These are phyloP conservation scores for Lactarius indigo DNA, from an alignment of 768 basidiomycete genomes.

Conservation along the genomic window DNA sequence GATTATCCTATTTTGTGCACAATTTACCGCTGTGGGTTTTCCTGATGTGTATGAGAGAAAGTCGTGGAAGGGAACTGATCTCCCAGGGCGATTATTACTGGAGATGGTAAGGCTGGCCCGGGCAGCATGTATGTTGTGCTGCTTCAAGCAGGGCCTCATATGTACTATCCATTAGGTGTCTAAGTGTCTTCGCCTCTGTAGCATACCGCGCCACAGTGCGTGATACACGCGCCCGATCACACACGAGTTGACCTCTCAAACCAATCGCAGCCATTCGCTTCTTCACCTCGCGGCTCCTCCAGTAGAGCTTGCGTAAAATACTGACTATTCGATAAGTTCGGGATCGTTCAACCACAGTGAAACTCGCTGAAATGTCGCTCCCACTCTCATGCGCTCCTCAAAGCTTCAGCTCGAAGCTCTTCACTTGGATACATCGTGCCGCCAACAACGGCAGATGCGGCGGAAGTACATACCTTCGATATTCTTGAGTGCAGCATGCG, in stretches of 20 bases:
- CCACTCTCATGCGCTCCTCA: not conserved
- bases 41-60: not conserved
- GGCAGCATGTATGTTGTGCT: not conserved
- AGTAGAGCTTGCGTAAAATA: not conserved
- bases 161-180: not conserved
- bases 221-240: not conserved
- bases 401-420: not conserved
- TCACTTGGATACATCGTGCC: not conserved
- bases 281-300: not conserved
- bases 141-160: not conserved
- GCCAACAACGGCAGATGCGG: not conserved
- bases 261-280: not conserved
- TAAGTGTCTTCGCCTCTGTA: not conserved
- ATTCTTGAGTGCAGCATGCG: not conserved
- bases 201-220: not conserved
- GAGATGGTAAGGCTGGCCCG: not conserved
- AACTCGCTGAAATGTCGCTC: not conserved
- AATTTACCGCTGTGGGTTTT: too few relatives aligned
- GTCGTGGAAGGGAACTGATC: not conserved
- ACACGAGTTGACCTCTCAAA: not conserved
- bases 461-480: not conserved
- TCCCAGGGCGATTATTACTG: not conserved
- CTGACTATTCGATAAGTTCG: not conserved
- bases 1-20: conserved; percentile 26
- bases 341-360: not conserved